Base-by-base conservation (phyloP, 352 stramenopile species). In the Phytophthora litchii region DNA sequence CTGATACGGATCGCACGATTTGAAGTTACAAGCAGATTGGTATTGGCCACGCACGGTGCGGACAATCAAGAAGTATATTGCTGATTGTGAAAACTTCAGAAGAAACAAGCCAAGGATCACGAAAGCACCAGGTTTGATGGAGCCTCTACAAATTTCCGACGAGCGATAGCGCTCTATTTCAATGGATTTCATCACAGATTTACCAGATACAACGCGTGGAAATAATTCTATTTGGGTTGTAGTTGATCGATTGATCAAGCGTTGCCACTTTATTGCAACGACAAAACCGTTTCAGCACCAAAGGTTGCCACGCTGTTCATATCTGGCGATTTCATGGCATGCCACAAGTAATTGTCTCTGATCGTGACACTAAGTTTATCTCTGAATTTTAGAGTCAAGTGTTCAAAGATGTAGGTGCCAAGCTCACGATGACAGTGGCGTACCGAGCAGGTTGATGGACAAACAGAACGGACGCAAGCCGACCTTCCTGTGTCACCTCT, bases 91-190 rank as follows among this genome's bases (percentile, higher is more conserved):
- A 16, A 27, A 51, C 29, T 59, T 23, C 14, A 23, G 51, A 44
- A 25, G 16, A 4, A 59, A 50, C 51, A 50, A 59, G 10, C 31
- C 51, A 9, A 14, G 41, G 3, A 37, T 59, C 1, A 14, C 38
- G 38, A 59, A 59, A 38, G 50, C 37, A 9, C 51, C 38, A 7
- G 51, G 38, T 2, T n/a, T 59, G 9, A 31, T 59, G 51, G 51
- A 42, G n/a, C 31, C 41, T 3, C 31, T 50, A 42, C 25, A 50
- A 9, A 58, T 43, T 45, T 34, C 34, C 2, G 35, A 37, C n/a
- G 47, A 54, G 14, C 35, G 47, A 27, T 54, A 35, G 35, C 35
- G 47, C 2, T 54, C 47, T 35, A 55, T 55, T n/a, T 55, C 47
- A 12, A 54, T 54, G 47, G 47, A 54, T 27, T 45, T 54, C 14